Conservation (phyloP, 2,329 filamentous ascomycete species). For the Dactylonectria macrodidyma region DNA sequence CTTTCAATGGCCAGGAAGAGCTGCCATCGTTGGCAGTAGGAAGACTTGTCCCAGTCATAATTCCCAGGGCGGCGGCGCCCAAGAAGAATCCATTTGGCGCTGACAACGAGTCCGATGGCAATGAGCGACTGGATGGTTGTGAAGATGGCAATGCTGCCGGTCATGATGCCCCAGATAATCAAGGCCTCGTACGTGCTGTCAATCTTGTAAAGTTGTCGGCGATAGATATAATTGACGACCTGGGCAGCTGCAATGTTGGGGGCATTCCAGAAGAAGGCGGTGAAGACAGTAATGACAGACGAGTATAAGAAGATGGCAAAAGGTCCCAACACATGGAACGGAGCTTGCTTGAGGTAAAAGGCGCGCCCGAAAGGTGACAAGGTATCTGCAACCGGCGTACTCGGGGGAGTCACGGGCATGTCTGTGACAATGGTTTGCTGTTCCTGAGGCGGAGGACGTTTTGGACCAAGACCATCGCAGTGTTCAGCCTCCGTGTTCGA, state of each 20-base stretch:
- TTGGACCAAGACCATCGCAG: too few relatives aligned
- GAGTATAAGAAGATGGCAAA: slow-evolving; percentile 66
- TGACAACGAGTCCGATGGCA: slow-evolving; percentile 60
- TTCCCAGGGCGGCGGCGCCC: slow-evolving; percentile 66
- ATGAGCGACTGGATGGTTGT: slow-evolving; percentile 60
- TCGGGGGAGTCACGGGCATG: too few relatives aligned
- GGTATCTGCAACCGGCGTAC: slow-evolving; percentile 35
- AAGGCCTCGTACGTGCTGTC: slow-evolving; percentile 51
- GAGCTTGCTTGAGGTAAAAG: slow-evolving; percentile 66
- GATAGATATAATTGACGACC: slow-evolving; percentile 56
- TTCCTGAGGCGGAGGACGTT: too few relatives aligned
- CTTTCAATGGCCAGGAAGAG: slow-evolving; percentile 67
- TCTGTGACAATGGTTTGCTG: too few relatives aligned
- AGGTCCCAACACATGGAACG: slow-evolving; percentile 65
- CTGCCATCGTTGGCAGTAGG: slow-evolving; percentile 73
- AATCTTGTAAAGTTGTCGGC: slow-evolving; percentile 42
- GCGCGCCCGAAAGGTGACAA: slow-evolving; percentile 68
- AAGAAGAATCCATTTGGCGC: slow-evolving; percentile 66
- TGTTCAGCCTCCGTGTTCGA: too few relatives aligned
- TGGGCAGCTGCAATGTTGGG: slow-evolving; percentile 64
- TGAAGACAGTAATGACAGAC: slow-evolving; percentile 60
- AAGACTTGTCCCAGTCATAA: slow-evolving; percentile 70
- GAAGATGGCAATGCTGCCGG: slow-evolving; percentile 58
- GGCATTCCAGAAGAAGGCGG: slow-evolving; percentile 67
- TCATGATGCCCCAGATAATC: slow-evolving; percentile 59